A percentile compares a stretch with the other conserved stretches of the same genome.
Conservation (phyloP, 768 basidiomycete species). For the Tephrocybe sp. region DNA sequence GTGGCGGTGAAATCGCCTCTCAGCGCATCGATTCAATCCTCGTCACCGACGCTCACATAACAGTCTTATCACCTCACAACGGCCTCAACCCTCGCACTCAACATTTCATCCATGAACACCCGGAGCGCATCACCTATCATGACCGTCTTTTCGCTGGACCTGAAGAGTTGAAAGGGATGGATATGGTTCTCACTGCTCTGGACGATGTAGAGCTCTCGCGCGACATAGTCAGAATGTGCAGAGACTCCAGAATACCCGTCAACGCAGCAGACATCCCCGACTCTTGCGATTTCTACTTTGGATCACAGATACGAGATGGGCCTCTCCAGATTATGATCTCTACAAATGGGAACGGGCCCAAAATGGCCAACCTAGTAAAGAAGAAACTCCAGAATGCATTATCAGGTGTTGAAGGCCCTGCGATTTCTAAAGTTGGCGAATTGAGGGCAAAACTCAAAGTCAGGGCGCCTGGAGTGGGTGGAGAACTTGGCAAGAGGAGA, state of each 20-base stretch:
- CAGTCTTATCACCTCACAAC: conserved; percentile 67
- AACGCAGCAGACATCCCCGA: conserved; percentile 97
- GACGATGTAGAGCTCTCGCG: conserved; percentile 75
- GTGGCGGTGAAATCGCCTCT: conserved; percentile 91
- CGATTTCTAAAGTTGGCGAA: conserved; percentile 76
- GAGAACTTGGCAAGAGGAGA: conserved; percentile 67
- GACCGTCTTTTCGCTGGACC: conserved; percentile 65
- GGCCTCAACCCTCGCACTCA: conserved; percentile 65
- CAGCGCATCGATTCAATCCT: conserved; percentile 86
- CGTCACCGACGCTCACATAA: conserved; percentile 72
- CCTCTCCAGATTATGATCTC: conserved; percentile 95
- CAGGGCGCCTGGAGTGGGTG: conserved; percentile 81
- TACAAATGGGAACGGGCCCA: conserved; percentile 90
- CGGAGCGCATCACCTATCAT: conserved; percentile 62
- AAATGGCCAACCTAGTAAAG: conserved; percentile 83
- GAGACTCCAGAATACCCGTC: conserved; percentile 72
- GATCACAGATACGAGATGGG: conserved; percentile 86
- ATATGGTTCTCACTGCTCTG: conserved; percentile 93
- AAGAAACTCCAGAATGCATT: conserved; percentile 64
- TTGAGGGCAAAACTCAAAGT: conserved; percentile 71
- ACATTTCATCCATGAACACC: conserved; percentile 44
- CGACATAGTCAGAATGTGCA: conserved; percentile 67
- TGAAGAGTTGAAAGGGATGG: conserved; percentile 64
- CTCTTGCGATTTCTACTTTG: conserved; percentile 98
- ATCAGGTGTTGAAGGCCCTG: conserved; percentile 68